Percentiles rank a stretch among this genome's conserved stretches.
These are phyloP conservation scores for Fusarium oxysporum DNA, from an alignment of 2,329 filamentous ascomycete genomes.

Conservation along the genomic window DNA sequence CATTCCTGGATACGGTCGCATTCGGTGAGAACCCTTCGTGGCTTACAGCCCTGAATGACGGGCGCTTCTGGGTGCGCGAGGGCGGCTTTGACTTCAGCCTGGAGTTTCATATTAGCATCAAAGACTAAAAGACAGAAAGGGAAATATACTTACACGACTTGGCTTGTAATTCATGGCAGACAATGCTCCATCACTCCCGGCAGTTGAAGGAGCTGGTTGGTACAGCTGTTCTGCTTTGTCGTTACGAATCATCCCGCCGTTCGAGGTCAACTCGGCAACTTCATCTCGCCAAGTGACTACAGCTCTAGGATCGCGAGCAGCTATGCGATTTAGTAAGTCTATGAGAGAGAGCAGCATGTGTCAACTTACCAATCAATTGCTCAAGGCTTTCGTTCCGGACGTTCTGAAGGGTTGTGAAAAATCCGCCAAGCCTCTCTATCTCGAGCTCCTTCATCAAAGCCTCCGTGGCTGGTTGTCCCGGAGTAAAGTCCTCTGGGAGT, in stretches of 20 bases:
- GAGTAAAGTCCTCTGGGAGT: neutral
- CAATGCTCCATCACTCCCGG: neutral
- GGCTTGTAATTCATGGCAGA: neutral
- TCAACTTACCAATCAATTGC: neutral
- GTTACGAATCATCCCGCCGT: neutral
- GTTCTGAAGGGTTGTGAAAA: neutral
- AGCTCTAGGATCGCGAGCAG: neutral
- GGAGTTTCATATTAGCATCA: neutral
- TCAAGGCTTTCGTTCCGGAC: neutral
- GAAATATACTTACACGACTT: neutral
- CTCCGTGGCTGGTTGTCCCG: neutral
- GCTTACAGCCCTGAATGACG: neutral
- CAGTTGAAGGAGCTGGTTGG: neutral
- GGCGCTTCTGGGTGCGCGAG: neutral
- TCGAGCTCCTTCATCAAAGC: neutral
- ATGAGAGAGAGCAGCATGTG: neutral
- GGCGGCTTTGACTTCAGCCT: neutral
- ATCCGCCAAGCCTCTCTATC: neutral
- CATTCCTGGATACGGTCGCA: neutral
- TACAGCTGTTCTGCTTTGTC: neutral
- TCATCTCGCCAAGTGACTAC: neutral
- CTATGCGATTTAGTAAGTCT: constrained; percentile 1
- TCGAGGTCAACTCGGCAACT: neutral
- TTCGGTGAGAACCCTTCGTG: neutral
- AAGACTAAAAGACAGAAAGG: neutral